Conservation (phyloP, 306 rosid species). For the Betula pendula region DNA sequence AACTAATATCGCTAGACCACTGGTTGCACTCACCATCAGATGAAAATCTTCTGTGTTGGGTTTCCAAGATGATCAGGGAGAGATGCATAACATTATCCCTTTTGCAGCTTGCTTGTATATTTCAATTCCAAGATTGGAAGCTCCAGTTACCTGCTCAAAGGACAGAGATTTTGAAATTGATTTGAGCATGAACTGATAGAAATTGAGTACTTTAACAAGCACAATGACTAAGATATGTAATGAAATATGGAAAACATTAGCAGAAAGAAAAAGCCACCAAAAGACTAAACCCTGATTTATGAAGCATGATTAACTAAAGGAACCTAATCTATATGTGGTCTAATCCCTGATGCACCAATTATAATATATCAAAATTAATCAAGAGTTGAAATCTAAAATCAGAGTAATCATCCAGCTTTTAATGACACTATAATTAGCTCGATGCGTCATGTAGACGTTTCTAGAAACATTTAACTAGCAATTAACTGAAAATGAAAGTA, state of each 20-base stretch:
- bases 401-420: neutral
- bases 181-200: neutral
- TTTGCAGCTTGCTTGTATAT: slow-evolving; percentile 47
- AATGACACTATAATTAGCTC: neutral
- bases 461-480: neutral
- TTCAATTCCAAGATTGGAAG: slow-evolving; percentile 19
- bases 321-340: too few species aligned
- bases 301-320: neutral
- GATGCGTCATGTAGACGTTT: too few species aligned
- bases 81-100: slow-evolving; percentile 43
- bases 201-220: too few species aligned
- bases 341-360: neutral
- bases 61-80: slow-evolving; percentile 19
- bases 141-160: neutral
- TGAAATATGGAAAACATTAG: too few species aligned
- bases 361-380: neutral
- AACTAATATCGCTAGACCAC: neutral
- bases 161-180: neutral
- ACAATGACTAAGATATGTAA: too few species aligned
- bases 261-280: too few species aligned
- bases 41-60: neutral
- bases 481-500: too few species aligned
- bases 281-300: neutral
- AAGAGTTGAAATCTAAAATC: too few species aligned
- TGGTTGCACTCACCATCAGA: neutral